These are phyloP conservation scores for Fraxinus paxiana DNA, from an alignment of 305 asterid species.

Conservation along the genomic window DNA sequence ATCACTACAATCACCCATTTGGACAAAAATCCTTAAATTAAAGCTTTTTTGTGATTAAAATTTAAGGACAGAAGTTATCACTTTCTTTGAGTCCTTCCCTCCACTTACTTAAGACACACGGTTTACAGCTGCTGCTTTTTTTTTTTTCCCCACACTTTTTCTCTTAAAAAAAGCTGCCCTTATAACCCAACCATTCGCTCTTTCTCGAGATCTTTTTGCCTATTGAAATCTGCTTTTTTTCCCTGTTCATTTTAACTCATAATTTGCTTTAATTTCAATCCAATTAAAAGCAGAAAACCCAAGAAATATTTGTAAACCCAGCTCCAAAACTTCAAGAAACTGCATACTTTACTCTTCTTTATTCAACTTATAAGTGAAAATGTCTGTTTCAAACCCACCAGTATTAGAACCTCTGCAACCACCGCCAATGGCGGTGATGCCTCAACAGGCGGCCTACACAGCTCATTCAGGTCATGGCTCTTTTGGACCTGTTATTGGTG, in stretches of 20 bases:
- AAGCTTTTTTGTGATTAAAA: background rate
- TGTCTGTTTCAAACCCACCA: slow-evolving; percentile 41
- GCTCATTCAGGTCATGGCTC: slow-evolving; percentile 66
- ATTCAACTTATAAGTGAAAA: background rate
- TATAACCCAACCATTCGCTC: background rate
- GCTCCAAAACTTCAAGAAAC: slow-evolving; percentile 14
- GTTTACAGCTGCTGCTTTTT: background rate
- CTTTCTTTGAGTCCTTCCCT: background rate
- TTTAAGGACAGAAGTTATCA: background rate
- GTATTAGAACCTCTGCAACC: slow-evolving; percentile 40
- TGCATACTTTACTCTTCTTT: slow-evolving; percentile 1
- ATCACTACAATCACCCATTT: background rate
- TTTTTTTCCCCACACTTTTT: background rate
- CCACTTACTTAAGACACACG: background rate
- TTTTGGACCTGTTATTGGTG: slow-evolving; percentile 72
- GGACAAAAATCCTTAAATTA: background rate
- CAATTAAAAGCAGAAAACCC: background rate
- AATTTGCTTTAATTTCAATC: background rate
- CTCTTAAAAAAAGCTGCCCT: background rate
- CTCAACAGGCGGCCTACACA: slow-evolving; percentile 48
- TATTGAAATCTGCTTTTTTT: background rate
- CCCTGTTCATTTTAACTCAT: background rate
- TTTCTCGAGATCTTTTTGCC: background rate
- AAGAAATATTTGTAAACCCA: background rate
- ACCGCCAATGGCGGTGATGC: slow-evolving; percentile 48